Conservation (phyloP, 305 asterid species). For the Withania somnifera region DNA sequence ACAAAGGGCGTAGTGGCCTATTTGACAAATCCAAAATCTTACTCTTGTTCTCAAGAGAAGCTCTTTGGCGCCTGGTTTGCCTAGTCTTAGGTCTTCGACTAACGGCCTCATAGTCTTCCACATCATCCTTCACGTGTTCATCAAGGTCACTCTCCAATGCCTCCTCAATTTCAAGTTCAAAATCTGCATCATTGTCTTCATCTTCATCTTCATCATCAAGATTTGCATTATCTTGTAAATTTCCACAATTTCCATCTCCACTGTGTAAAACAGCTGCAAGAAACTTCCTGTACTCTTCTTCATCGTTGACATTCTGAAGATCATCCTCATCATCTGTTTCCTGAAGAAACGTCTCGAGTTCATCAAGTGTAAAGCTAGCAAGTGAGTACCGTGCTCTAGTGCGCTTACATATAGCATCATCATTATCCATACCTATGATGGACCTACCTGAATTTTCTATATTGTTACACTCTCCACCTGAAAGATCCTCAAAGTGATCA, state of each 20-base stretch:
- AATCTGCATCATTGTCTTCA: constrained; percentile 96
- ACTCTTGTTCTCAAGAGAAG: constrained; percentile 36
- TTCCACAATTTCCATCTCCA: constrained; percentile 37
- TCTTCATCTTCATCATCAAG: constrained; percentile 94
- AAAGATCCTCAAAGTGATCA: constrained; percentile 13
- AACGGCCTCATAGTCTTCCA: constrained; percentile 16
- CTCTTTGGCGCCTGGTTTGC: constrained; percentile 54
- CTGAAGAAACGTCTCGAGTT: constrained; percentile 94
- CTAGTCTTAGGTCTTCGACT: constrained; percentile 48
- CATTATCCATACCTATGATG: constrained; percentile 37
- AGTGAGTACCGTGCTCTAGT: constrained; percentile 99
- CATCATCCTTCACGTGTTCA: constrained; percentile 29
- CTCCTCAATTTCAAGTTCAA: constrained; percentile 97
- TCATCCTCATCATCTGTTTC: constrained; percentile 99
- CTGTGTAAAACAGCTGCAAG: constrained; percentile 84
- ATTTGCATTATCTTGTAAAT: constrained; percentile 41
- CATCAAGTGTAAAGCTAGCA: constrained; percentile 86
- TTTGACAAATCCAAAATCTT: constrained; percentile 40
- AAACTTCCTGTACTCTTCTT: constrained; percentile 78
- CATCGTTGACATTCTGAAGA: constrained; percentile 84
- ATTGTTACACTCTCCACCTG: constrained; percentile 15
- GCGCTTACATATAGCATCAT: constrained; percentile 86
- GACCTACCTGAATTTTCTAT: constrained; percentile 22
- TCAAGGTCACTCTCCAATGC: constrained; percentile 96
- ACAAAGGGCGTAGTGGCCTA: constrained; percentile 75